Base-by-base conservation (phyloP, 768 basidiomycete genomes). In the Macrocybe gigantea region DNA sequence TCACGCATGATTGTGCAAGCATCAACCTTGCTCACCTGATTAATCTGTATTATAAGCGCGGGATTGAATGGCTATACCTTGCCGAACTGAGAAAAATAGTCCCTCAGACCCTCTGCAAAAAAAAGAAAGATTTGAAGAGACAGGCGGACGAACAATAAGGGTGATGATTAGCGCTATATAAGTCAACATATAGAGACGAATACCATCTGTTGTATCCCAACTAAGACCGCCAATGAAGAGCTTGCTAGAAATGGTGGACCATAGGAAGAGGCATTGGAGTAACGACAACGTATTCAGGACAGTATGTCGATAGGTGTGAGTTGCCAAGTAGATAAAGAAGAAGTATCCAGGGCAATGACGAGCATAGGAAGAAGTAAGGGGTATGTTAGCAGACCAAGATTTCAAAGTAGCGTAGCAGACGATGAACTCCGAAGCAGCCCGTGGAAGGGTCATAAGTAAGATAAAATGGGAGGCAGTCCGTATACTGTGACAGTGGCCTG, bases 181-280 rank as follows among this genome's bases (percentile, higher is more conserved):
- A 52, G 62, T 54, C 54, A 53, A 54, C 22, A 55, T 55, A 53
- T 56, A 61, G 63, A 57, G 62, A 60, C 55, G 58, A 57, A 73
- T 75, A 91, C 89, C 89, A 74, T 91, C 89, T 70, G 84, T 87
- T 61, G 89, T 92, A 62, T 90, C 88, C 89, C 89, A 92, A 71
- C 85, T 91, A 55, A 92, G 75, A 60, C 89, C 89, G 57, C 89
- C 89, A 65, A 92, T 83, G 73, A 92, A 92, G 77, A 92, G 83
- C 77, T 92, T 92, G 67, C 89, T 91, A 79, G 54, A 46, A 60
- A 51, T 56, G 58, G 49, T 51, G 56, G 48, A 51, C 53, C 49
- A 53, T 57, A 57, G 56, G 49, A 53, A 51, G 42, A 44, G 35
- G 42, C 42, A 44, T 44, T 22, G 42, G 32, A 44, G 22, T 44